Evolutionary conservation across 202 grass and related monocot genomes (phyloP).

Genomic region (Hordeum pubiflorum): DNA sequence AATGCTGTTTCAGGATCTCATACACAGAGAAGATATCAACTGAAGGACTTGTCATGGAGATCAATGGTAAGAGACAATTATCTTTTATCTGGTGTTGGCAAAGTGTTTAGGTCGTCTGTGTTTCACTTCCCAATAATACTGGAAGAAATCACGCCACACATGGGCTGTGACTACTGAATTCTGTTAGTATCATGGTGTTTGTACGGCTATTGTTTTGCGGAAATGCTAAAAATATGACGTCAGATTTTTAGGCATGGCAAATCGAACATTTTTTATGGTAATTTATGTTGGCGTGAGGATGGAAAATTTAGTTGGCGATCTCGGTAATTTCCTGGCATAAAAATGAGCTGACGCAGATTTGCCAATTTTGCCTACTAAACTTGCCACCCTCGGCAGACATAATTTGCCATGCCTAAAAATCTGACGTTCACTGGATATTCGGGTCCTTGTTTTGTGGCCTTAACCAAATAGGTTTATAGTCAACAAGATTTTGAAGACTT

Average conservation of each 20-base stretch:
- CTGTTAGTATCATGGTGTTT: neutral
- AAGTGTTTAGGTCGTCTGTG: neutral
- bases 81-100: neutral
- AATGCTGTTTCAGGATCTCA: conserved; percentile 22
- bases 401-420: too few species aligned
- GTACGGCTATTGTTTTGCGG: neutral
- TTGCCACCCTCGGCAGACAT: too few species aligned
- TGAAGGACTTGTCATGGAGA: conserved; percentile 20
- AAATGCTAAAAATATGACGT: too few species aligned
- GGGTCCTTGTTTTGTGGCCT: neutral
- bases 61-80: neutral
- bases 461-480: neutral
- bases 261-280: too few species aligned
- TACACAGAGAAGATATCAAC: neutral
- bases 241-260: too few species aligned
- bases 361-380: too few species aligned
- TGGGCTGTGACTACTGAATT: neutral
- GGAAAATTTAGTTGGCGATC: too few species aligned
- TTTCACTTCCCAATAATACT: neutral
- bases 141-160: neutral
- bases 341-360: too few species aligned
- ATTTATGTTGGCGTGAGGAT: too few species aligned
- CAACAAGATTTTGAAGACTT: neutral
- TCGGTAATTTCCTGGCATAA: too few species aligned
- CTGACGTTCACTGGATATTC: too few species aligned